Evolutionary conservation across 2,329 filamentous ascomycete species (phyloP), one percentile per base, ranked within the genome.

Genomic region (Fragosphaeria purpurea): DNA sequence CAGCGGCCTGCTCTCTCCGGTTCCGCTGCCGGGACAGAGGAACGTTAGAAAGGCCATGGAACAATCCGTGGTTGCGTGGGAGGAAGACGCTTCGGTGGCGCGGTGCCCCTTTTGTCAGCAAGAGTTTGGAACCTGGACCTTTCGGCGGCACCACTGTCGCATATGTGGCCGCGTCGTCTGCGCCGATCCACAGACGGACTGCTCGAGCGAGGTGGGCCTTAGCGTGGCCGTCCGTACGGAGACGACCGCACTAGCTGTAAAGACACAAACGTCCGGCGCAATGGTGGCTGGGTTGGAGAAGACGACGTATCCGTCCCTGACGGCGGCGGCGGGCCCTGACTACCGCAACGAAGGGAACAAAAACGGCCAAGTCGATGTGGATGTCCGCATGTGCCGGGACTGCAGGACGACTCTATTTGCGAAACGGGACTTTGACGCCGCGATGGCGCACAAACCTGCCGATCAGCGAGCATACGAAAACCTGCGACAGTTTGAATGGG

Each of bases 61-160:
- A 63, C 93, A 98, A 63, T 89, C 86, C 0, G 80, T 98, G 7
- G 90, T 98, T 12, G 85, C 85, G 0, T 98, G 93, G 93, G 87
- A 98, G 65, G 90, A 97, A 48, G 93, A 98, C 65, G 76, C 83
- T 0, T 79, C 74, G 35, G 89, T 98, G 6, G 55, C 74, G 2
- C 82, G 83, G 56, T 98, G 93, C 62, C 93, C 93, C 0, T 95
- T 95, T 62, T 98, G 93, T 61, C 87, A 95, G 62, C 93, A 98
- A 61, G 88, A 95, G 51, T 98, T 98, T 65, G 85, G 88, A 1
- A 85, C 83, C 11, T 97, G 95, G 77, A 86, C 88, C 1, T 95
- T 97, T 61, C 80, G 93, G 60, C 76, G 93, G 58, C 93, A 97
- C 65, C 93, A 98, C 66, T 98, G 93, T 67, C 80, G 93, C 50